These are phyloP conservation scores for Ogataea pignaliae DNA, from an alignment of 805 yeast genomes.

Conservation along the genomic window DNA sequence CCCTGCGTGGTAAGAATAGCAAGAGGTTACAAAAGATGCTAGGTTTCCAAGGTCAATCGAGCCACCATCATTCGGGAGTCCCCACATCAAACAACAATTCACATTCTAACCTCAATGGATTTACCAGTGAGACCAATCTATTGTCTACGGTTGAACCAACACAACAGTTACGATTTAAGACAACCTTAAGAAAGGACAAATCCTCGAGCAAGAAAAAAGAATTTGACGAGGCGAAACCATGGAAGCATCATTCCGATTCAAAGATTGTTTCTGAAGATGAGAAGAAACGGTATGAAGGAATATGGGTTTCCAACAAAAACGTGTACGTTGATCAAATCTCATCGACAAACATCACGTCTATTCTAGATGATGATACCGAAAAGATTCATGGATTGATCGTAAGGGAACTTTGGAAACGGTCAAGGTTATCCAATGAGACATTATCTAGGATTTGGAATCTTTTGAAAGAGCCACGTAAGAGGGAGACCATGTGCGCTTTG, in stretches of 20 bases:
- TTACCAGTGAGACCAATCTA: neutral
- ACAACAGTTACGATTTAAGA: slow-evolving; percentile 39
- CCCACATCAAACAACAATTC: neutral
- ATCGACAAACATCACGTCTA: slow-evolving; percentile 2
- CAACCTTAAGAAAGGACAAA: slow-evolving; percentile 45
- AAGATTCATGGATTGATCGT: slow-evolving; percentile 61
- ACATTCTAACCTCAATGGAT: neutral
- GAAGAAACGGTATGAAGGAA: slow-evolving; percentile 84
- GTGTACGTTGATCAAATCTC: slow-evolving; percentile 35
- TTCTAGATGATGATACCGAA: slow-evolving; percentile 6
- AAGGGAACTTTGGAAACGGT: slow-evolving; percentile 74
- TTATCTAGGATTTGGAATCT: slow-evolving; percentile 69
- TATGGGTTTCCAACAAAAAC: slow-evolving; percentile 89
- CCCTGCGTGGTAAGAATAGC: slow-evolving; percentile 18
- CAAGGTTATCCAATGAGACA: slow-evolving; percentile 61
- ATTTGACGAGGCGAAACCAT: slow-evolving; percentile 87
- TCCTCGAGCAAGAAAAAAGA: slow-evolving; percentile 29
- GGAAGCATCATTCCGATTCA: slow-evolving; percentile 78
- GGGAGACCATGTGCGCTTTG: slow-evolving; percentile 27
- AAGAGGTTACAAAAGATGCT: slow-evolving; percentile 20
- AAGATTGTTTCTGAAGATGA: slow-evolving; percentile 52
- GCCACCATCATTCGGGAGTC: slow-evolving; percentile 3
- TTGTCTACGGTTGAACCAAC: slow-evolving; percentile 4
- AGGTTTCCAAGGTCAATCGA: slow-evolving; percentile 14
- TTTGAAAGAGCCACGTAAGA: slow-evolving; percentile 48